A percentile compares a stretch with the other conserved stretches of the same genome.
Evolutionary conservation across 2,329 filamentous ascomycete species (phyloP).

Genomic region (Ceratocystis alfenasii): DNA sequence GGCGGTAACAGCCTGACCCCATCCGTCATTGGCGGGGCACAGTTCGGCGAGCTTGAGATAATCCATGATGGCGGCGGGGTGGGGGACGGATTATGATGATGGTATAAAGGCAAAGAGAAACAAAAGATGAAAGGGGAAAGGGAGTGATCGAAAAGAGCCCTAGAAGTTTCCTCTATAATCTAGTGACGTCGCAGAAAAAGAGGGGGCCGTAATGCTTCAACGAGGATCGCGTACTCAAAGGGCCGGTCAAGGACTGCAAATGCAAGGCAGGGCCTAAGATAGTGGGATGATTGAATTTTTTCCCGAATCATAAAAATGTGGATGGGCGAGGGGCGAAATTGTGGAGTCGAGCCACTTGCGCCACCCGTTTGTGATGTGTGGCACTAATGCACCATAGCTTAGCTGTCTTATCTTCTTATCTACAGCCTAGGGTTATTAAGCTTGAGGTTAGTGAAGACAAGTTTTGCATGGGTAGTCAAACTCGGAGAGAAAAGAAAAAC

Average conservation of each 20-base stretch:
- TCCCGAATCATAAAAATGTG: conserved; percentile 21
- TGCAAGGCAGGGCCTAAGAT: neutral
- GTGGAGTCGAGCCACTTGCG: conserved; percentile 6
- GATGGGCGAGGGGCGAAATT: conserved; percentile 20
- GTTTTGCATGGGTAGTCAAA: neutral
- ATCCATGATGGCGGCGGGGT: conserved; percentile 25
- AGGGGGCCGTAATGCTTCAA: conserved; percentile 2
- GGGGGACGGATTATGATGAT: neutral
- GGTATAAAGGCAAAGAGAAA: neutral
- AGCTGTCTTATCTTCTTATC: conserved; percentile 3
- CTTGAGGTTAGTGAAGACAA: neutral
- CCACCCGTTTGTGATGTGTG: neutral
- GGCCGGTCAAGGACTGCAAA: neutral
- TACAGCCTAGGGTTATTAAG: neutral
- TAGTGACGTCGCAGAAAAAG: conserved; percentile 17
- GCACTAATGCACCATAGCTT: neutral
- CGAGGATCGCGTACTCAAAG: conserved; percentile 15
- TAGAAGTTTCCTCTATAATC: neutral
- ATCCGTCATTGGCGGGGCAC: conserved; percentile 64
- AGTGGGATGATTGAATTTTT: conserved; percentile 21
- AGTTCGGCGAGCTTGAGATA: conserved; percentile 54
- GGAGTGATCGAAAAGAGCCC: neutral
- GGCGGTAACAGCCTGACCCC: conserved; percentile 72
- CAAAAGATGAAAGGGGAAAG: neutral
- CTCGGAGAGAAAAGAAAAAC: neutral